Evolutionary conservation across 768 basidiomycete species (phyloP), one percentile per base, ranked within the genome.

Genomic region (Kwoniella botswanensis): DNA sequence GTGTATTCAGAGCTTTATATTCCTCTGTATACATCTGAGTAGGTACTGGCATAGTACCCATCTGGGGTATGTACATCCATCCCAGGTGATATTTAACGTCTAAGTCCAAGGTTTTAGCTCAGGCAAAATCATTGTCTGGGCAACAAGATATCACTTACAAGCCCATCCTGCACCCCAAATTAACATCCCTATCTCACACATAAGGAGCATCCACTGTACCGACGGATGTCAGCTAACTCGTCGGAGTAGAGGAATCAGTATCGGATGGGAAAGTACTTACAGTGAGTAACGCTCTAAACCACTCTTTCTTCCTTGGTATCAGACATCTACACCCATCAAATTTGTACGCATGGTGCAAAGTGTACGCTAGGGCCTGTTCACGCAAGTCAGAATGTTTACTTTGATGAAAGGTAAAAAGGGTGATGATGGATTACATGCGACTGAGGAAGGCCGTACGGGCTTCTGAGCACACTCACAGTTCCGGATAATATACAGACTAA

Each of bases 291-390:
- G 69, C 59, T 52, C 78, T 53, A 35, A 77, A 77, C 78, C 76
- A 79, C 9, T 77, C 74, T 64, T 76, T 77, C 46, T 65, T 66
- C 17, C 71, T 67, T 9, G 78, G 78, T 15, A 75, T 63, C 41
- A 79, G 59, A 53, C 76, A 79, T 44, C 69, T 54, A 41, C 74
- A 77, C 17, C 62, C 55, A 60, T 79, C 78, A 41, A 77, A 77
- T 44, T 71, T 75, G 68, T 72, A 75, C 6, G 74, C 70, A 50
- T 79, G 76, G 54, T 72, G 65, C 1, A 68, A 18, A 9, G 68
- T 59, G 66, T 68, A 74, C n/a, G 29, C 44, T 15, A 76, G 54
- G 12, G 54, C 63, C 74, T 74, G n/a, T 44, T 6, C 3, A 35
- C 35, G 35, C 35, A 35, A 35, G 35, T 35, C 35, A 35, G 35